A percentile compares a stretch with the other conserved stretches of the same genome.
Evolutionary conservation across 2,329 filamentous ascomycete species (phyloP).

Genomic region (Lachnellula cervina): DNA sequence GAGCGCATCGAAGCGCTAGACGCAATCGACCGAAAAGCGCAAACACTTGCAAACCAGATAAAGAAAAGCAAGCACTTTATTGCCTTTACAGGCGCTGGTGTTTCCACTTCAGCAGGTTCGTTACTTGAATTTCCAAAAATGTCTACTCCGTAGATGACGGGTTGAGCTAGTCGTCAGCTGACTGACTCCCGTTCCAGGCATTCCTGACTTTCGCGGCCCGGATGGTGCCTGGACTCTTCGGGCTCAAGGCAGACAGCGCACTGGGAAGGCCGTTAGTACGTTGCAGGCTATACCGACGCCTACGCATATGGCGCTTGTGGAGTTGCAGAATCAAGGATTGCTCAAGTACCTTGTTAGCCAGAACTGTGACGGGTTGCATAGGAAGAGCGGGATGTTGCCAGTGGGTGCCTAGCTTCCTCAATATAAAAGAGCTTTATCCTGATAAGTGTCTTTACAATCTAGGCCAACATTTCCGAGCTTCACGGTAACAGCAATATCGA

Average conservation of each 20-base stretch:
- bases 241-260: conserved; percentile 37
- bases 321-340: conserved; percentile 37
- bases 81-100: conserved; percentile 42
- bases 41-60: conserved; percentile 35
- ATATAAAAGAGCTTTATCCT: neutral
- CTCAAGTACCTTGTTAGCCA: conserved; percentile 43
- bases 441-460: neutral
- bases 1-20: conserved; percentile 28
- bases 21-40: conserved; percentile 35
- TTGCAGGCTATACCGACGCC: conserved; percentile 42
- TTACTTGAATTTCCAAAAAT: neutral
- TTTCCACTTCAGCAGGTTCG: conserved; percentile 43
- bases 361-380: conserved; percentile 42
- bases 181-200: conserved; percentile 29
- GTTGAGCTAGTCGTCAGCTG: neutral
- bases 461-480: conserved; percentile 42
- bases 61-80: conserved; percentile 42
- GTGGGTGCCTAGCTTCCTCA: conserved; percentile 26
- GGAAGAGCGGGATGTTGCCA: conserved; percentile 42
- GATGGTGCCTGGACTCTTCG: conserved; percentile 42
- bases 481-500: conserved; percentile 46
- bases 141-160: neutral
- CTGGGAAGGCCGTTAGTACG: conserved; percentile 32
- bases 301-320: conserved; percentile 44
- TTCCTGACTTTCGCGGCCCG: conserved; percentile 45